Evolutionary conservation across 2,329 filamentous ascomycete species (phyloP).

Genomic region (Fusarium sp.): DNA sequence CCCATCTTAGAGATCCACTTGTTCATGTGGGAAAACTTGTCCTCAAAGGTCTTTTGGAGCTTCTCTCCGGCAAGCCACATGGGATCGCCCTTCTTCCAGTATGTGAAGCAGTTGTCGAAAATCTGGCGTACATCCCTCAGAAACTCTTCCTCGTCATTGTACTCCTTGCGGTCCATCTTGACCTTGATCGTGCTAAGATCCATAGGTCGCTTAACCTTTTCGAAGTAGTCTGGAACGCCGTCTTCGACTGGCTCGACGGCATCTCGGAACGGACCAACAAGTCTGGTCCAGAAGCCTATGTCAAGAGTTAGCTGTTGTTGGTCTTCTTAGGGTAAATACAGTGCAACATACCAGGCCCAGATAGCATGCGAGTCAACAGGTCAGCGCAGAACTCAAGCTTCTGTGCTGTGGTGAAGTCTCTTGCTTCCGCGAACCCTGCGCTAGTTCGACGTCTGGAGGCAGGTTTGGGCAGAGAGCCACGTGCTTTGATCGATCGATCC

Average conservation of each 20-base stretch:
- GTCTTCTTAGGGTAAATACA: not conserved
- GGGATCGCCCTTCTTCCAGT: slow-evolving; percentile 66
- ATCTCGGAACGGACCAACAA: slow-evolving; percentile 70
- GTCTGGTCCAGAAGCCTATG: slow-evolving; percentile 72
- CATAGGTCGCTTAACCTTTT: slow-evolving; percentile 71
- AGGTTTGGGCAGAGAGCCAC: slow-evolving; percentile 51
- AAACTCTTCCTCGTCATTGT: slow-evolving; percentile 65
- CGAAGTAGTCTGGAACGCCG: slow-evolving; percentile 70
- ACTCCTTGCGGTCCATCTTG: slow-evolving; percentile 67
- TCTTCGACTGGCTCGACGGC: slow-evolving; percentile 68
- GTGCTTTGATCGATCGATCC: slow-evolving; percentile 43
- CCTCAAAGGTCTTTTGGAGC: slow-evolving; percentile 68
- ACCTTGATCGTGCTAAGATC: slow-evolving; percentile 69
- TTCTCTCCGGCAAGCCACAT: slow-evolving; percentile 67
- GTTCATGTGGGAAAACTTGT: slow-evolving; percentile 68
- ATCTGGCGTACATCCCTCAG: slow-evolving; percentile 69
- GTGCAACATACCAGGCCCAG: slow-evolving; percentile 63
- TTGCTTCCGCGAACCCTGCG: slow-evolving; percentile 47
- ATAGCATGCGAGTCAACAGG: slow-evolving; percentile 69
- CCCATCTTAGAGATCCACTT: slow-evolving; percentile 69
- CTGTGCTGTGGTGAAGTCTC: slow-evolving; percentile 51
- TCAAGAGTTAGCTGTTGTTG: slow-evolving; percentile 1
- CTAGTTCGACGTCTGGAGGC: slow-evolving; percentile 51
- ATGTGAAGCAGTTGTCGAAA: slow-evolving; percentile 72
- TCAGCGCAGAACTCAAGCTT: slow-evolving; percentile 70